A percentile compares a stretch with the other conserved stretches of the same genome.
phyloP scores from a whole-genome alignment of 345 rosid genomes.

The Limnanthes douglasii region DNA sequence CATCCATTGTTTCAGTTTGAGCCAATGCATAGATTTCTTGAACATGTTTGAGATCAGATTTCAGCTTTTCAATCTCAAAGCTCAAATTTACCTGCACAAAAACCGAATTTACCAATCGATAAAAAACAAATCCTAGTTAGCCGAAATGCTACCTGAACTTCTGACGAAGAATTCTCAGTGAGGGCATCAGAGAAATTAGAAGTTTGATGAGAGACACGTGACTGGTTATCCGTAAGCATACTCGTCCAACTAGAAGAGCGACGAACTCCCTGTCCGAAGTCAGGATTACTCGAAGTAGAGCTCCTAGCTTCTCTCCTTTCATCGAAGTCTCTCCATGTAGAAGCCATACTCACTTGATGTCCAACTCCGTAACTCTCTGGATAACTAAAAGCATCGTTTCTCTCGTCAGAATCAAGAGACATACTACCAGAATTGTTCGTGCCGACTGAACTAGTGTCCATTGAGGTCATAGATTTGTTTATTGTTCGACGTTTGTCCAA shows the following conservation, averaged over 20 bases:
- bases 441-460: constrained; percentile 15
- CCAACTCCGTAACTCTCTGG: constrained; percentile 17
- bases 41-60: constrained; percentile 62
- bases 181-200: constrained; percentile 32
- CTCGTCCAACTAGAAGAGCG: constrained; percentile 25
- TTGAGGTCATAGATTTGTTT: constrained; percentile 1
- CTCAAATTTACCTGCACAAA: constrained; percentile 35
- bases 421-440: constrained; percentile 8
- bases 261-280: constrained; percentile 16
- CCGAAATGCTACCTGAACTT: constrained; percentile 26
- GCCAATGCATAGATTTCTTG: constrained; percentile 72
- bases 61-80: constrained; percentile 86
- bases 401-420: constrained; percentile 6
- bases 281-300: constrained; percentile 23
- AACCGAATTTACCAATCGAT: too few relatives aligned
- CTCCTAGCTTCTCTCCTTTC: constrained; percentile 19
- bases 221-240: constrained; percentile 21
- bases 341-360: constrained; percentile 13
- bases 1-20: constrained; percentile 62
- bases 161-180: constrained; percentile 23
- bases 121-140: too few relatives aligned
- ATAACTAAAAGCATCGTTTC: constrained; percentile 11
- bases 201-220: constrained; percentile 37
- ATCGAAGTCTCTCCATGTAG: constrained; percentile 23
- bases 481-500: too few relatives aligned